Conservation (phyloP, 2,329 filamentous ascomycete species). For the Trichoderma simmonsii region DNA sequence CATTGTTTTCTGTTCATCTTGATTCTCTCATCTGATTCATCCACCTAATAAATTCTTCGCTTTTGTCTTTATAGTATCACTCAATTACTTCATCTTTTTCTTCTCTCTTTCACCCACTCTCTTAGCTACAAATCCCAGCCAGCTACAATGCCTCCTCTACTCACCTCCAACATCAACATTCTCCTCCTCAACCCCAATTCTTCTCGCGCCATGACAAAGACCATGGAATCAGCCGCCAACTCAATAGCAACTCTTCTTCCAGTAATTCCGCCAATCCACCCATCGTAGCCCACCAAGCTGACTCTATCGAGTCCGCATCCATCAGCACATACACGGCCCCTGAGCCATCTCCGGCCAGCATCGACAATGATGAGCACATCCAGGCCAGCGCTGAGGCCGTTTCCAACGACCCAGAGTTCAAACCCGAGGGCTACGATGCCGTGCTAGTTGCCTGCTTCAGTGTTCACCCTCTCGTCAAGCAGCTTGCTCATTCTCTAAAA, state of each 20-base stretch:
- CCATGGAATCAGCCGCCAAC: conserved; percentile 42
- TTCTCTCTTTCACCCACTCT: neutral
- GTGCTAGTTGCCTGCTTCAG: conserved; percentile 88
- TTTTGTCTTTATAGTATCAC: neutral
- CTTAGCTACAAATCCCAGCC: neutral
- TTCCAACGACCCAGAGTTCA: conserved; percentile 49
- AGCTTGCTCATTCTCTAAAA: conserved; percentile 43
- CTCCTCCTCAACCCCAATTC: conserved; percentile 80
- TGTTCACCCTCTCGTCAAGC: conserved; percentile 70
- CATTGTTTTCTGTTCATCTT: neutral
- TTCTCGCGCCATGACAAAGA: conserved; percentile 67
- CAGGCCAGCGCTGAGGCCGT: conserved; percentile 60
- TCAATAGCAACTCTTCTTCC: conserved; percentile 2
- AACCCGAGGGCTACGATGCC: conserved; percentile 58
- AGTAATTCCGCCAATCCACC: conserved; percentile 42
- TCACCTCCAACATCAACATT: conserved; percentile 39
- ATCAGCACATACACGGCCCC: conserved; percentile 67
- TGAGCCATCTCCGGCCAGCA: conserved; percentile 62
- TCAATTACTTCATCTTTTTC: neutral
- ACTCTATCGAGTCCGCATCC: conserved; percentile 36
- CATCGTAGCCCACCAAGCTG: conserved; percentile 15
- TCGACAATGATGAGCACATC: conserved; percentile 73
- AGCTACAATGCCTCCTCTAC: neutral
- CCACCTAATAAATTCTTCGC: neutral
- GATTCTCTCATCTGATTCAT: neutral